A percentile compares a stretch with the other conserved stretches of the same genome.
These are phyloP conservation scores for Apiospora marii DNA, from an alignment of 2,329 filamentous ascomycete species.

Conservation along the genomic window DNA sequence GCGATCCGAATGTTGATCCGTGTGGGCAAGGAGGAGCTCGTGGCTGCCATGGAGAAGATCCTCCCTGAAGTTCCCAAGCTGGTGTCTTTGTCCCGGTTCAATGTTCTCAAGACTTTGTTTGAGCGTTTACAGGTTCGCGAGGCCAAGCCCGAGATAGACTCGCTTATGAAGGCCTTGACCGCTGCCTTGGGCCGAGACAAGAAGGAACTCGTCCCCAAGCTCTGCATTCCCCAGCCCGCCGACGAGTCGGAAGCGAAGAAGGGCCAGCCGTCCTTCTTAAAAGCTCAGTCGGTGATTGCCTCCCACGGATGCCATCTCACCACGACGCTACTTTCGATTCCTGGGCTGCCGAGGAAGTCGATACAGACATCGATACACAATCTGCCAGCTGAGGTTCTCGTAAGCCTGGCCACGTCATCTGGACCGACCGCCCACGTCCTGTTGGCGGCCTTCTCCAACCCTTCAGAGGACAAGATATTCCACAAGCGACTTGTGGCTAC, in stretches of 20 bases:
- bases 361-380: constrained; percentile 76
- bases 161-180: constrained; percentile 56
- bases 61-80: constrained; percentile 76
- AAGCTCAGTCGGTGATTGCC: constrained; percentile 64
- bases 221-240: constrained; percentile 54
- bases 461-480: constrained; percentile 59
- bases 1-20: constrained; percentile 84
- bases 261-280: constrained; percentile 49
- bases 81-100: constrained; percentile 77
- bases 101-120: constrained; percentile 82
- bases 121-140: constrained; percentile 80
- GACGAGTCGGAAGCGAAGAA: constrained; percentile 44
- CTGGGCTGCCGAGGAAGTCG: constrained; percentile 72
- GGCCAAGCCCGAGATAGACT: constrained; percentile 58
- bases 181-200: constrained; percentile 57
- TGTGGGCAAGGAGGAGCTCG: constrained; percentile 85
- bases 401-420: constrained; percentile 69
- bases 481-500: constrained; percentile 62
- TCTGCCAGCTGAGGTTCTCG: constrained; percentile 61
- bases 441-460: constrained; percentile 56
- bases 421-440: constrained; percentile 59
- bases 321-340: constrained; percentile 78
- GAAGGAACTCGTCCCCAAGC: constrained; percentile 56
- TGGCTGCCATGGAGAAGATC: constrained; percentile 75
- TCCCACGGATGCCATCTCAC: constrained; percentile 83